Percentiles rank a stretch among this genome's conserved stretches.
phyloP scores from a whole-genome alignment of 73 alveolate species.

The Tetrahymena malaccensis region DNA sequence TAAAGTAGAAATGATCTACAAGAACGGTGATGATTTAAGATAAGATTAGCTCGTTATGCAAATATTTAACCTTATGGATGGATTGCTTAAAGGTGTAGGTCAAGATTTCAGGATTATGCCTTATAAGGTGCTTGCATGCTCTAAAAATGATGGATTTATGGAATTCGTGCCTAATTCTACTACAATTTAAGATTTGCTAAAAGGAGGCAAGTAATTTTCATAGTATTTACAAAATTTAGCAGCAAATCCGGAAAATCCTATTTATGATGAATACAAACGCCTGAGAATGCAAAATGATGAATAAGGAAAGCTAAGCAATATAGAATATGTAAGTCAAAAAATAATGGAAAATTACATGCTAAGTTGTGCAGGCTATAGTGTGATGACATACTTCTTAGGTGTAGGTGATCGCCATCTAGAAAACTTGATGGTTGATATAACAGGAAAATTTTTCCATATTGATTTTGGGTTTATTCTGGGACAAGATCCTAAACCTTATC shows the following conservation, averaged over 20 bases:
- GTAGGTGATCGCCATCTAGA: slow-evolving; percentile 99
- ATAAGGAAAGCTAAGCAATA: background rate
- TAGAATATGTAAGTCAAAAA: slow-evolving; percentile 39
- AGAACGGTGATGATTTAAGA: slow-evolving; percentile 97
- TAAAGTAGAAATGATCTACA: slow-evolving; percentile 64
- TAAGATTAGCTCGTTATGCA: slow-evolving; percentile 92
- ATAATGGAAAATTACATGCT: slow-evolving; percentile 78
- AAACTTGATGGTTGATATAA: slow-evolving; percentile 87
- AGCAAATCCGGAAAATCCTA: slow-evolving; percentile 4
- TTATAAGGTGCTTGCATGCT: slow-evolving; percentile 87
- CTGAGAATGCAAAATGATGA: background rate
- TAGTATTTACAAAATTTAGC: slow-evolving; percentile 23
- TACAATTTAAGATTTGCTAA: slow-evolving; percentile 79
- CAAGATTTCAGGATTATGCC: slow-evolving; percentile 86
- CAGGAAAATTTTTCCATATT: slow-evolving; percentile 96
- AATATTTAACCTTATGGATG: slow-evolving; percentile 88
- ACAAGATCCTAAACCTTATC: slow-evolving; percentile 89
- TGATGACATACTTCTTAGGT: slow-evolving; percentile 96
- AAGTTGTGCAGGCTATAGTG: slow-evolving; percentile 97
- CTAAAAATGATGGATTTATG: slow-evolving; percentile 91
- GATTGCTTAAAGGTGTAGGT: slow-evolving; percentile 76
- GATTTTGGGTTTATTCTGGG: slow-evolving; percentile 99
- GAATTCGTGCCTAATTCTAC: slow-evolving; percentile 91
- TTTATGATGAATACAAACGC: background rate
- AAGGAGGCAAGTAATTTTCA: slow-evolving; percentile 46